These are phyloP conservation scores for Wickerhamomyces bisporus DNA, from an alignment of 805 yeast species.

Conservation along the genomic window DNA sequence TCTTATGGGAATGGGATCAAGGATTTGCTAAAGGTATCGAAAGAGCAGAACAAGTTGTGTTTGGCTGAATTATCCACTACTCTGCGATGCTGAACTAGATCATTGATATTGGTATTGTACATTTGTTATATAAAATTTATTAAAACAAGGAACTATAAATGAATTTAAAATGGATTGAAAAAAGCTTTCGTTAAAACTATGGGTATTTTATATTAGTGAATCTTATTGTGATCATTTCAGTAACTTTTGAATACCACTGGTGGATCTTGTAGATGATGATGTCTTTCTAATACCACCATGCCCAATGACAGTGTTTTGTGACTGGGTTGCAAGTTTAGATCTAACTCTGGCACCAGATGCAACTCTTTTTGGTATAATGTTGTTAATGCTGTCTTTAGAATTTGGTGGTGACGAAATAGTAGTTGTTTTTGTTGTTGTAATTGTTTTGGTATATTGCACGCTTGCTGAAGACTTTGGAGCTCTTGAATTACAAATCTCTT, in stretches of 20 bases:
- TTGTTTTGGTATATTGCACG: slow-evolving; percentile 23
- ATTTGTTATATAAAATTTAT: neutral
- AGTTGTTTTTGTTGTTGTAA: slow-evolving; percentile 25
- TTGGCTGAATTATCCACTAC: neutral
- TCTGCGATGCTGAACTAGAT: too few species aligned
- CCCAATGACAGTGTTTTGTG: slow-evolving; percentile 16
- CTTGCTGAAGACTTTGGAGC: slow-evolving; percentile 7
- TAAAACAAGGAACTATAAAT: neutral
- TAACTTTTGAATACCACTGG: slow-evolving; percentile 17
- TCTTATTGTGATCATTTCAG: slow-evolving; percentile 5
- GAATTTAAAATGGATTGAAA: too few species aligned
- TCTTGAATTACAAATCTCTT: slow-evolving; percentile 2
- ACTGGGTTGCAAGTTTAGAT: slow-evolving; percentile 21
- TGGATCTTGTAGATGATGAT: slow-evolving; percentile 19
- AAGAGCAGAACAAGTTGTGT: slow-evolving; percentile 15
- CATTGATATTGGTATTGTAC: too few species aligned
- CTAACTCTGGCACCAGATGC: slow-evolving; percentile 27
- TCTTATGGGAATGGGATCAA: slow-evolving; percentile 86
- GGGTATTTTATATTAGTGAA: neutral
- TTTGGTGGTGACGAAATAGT: slow-evolving; percentile 27
- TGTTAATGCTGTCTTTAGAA: slow-evolving; percentile 15
- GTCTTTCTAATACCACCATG: slow-evolving; percentile 24
- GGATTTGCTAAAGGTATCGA: slow-evolving; percentile 66
- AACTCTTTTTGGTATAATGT: slow-evolving; percentile 21
- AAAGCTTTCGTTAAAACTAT: too few species aligned